A percentile compares a stretch with the other conserved stretches of the same genome.
phyloP scores from a whole-genome alignment of 805 yeast genomes.

The Blastobotrys peoriensis region DNA sequence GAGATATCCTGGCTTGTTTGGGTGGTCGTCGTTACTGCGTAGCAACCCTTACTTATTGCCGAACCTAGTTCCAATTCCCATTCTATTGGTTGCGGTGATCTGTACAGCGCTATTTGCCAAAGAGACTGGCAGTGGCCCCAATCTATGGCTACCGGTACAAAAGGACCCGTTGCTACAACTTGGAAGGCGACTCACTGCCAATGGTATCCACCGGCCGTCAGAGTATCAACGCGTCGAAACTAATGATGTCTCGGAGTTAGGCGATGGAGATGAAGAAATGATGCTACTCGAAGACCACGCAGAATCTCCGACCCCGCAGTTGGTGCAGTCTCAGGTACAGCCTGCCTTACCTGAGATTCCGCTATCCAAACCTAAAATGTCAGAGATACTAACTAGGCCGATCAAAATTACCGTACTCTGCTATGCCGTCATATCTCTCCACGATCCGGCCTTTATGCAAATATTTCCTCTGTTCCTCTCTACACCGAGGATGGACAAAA shows the following conservation, averaged over 20 bases:
- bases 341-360: background rate
- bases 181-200: conserved; percentile 16
- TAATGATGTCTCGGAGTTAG: background rate
- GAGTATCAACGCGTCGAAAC: background rate
- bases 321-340: background rate
- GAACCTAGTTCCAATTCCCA: conserved; percentile 40
- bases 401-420: conserved; percentile 19
- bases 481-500: conserved; percentile 19
- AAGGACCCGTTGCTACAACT: conserved; percentile 17
- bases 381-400: conserved; percentile 18
- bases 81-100: conserved; percentile 26
- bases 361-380: background rate
- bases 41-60: conserved; percentile 47
- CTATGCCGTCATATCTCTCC: conserved; percentile 36
- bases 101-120: conserved; percentile 20
- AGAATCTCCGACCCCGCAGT: background rate
- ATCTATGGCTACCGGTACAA: conserved; percentile 12
- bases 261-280: conserved; percentile 6
- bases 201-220: background rate
- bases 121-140: conserved; percentile 18
- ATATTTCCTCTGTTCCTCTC: conserved; percentile 52
- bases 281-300: background rate
- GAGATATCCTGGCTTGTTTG: conserved; percentile 25
- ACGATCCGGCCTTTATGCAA: conserved; percentile 45
- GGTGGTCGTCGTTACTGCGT: conserved; percentile 20